Evolutionary conservation across 805 yeast genomes (phyloP).

Genomic region (Candida chilensis): DNA sequence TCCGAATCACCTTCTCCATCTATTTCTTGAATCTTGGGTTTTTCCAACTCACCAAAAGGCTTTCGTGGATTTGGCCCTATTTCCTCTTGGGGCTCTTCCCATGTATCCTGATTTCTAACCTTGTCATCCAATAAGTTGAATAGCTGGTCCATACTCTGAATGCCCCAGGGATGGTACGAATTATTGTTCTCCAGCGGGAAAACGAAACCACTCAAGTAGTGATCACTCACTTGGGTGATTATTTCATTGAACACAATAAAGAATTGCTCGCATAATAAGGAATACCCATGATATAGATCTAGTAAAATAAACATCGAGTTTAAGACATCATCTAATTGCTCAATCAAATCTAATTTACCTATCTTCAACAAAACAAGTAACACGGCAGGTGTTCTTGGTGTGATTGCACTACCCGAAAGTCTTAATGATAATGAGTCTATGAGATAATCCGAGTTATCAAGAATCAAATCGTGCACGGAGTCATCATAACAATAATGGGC

Average conservation of each 20-base stretch:
- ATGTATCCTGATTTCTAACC: slow-evolving; percentile 7
- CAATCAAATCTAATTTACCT: slow-evolving; percentile 58
- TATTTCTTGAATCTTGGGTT: slow-evolving; percentile 7
- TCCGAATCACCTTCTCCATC: slow-evolving; percentile 9
- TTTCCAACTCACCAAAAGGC: slow-evolving; percentile 11
- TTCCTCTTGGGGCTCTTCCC: slow-evolving; percentile 7
- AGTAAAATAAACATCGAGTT: slow-evolving; percentile 66
- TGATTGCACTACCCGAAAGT: slow-evolving; percentile 59
- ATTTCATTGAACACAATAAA: slow-evolving; percentile 62
- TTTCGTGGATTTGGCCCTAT: slow-evolving; percentile 8
- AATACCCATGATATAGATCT: slow-evolving; percentile 81
- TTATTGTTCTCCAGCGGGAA: slow-evolving; percentile 11
- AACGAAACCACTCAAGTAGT: slow-evolving; percentile 19
- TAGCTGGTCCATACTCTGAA: slow-evolving; percentile 33
- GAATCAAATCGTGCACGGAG: slow-evolving; percentile 45
- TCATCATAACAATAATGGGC: slow-evolving; percentile 38
- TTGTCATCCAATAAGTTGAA: slow-evolving; percentile 29
- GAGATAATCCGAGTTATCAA: slow-evolving; percentile 70
- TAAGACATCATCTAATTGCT: slow-evolving; percentile 64
- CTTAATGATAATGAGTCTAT: slow-evolving; percentile 69
- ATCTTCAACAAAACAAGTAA: slow-evolving; percentile 60
- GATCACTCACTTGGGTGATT: slow-evolving; percentile 32
- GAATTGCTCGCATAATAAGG: slow-evolving; percentile 61
- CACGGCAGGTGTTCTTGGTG: slow-evolving; percentile 67
- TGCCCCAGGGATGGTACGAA: slow-evolving; percentile 51